phyloP scores from a whole-genome alignment of 2,329 filamentous ascomycete genomes.

The Hypoxylon sp. region DNA sequence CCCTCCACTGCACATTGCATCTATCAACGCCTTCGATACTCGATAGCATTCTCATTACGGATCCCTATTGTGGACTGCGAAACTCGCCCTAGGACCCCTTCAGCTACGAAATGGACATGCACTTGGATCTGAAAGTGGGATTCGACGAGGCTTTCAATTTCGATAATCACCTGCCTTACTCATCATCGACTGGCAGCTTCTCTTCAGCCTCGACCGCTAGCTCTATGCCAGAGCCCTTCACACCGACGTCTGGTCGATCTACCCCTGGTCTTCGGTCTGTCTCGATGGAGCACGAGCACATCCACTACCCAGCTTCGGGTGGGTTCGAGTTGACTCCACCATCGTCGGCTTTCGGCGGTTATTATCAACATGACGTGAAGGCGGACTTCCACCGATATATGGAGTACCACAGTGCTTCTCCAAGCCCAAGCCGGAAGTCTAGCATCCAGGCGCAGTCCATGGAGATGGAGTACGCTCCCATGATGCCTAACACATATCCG shows the following conservation, averaged over 20 bases:
- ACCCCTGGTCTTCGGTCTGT: slow-evolving; percentile 46
- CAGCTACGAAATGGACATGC: slow-evolving; percentile 46
- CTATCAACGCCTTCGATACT: slow-evolving; percentile 26
- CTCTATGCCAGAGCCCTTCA: slow-evolving; percentile 47
- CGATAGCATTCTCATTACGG: slow-evolving; percentile 29
- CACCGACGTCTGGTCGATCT: slow-evolving; percentile 51
- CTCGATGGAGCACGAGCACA: slow-evolving; percentile 45
- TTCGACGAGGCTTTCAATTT: slow-evolving; percentile 47
- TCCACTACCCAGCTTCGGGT: slow-evolving; percentile 42
- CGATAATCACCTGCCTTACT: slow-evolving; percentile 39
- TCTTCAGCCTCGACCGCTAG: slow-evolving; percentile 49
- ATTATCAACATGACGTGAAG: slow-evolving; percentile 46
- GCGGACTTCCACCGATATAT: slow-evolving; percentile 38
- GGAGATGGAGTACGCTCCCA: slow-evolving; percentile 45
- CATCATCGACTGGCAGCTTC: slow-evolving; percentile 48
- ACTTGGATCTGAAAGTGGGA: slow-evolving; percentile 52
- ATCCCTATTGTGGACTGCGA: slow-evolving; percentile 28
- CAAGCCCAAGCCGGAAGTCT: slow-evolving; percentile 43
- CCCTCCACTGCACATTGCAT: slow-evolving; percentile 35
- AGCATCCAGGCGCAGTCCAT: slow-evolving; percentile 41
- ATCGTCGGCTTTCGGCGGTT: slow-evolving; percentile 48
- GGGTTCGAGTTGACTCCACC: slow-evolving; percentile 51
- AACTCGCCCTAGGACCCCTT: slow-evolving; percentile 31
- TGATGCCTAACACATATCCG: slow-evolving; percentile 35
- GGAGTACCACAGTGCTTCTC: slow-evolving; percentile 36